phyloP scores from a whole-genome alignment of 2,329 filamentous ascomycete genomes.

The Pezicula rhizophila region DNA sequence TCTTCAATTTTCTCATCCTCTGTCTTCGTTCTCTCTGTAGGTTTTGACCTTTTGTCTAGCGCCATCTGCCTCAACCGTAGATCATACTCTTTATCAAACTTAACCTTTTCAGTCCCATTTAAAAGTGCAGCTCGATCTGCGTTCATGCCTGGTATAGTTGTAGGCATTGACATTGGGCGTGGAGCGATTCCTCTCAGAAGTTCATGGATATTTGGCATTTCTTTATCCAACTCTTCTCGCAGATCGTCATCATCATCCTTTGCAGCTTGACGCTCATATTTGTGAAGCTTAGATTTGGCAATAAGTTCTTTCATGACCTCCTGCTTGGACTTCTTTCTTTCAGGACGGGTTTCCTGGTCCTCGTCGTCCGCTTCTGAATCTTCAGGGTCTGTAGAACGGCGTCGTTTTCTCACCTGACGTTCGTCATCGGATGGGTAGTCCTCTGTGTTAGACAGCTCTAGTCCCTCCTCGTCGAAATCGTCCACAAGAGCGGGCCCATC shows the following conservation, averaged over 20 bases:
- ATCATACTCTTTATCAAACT: conserved; percentile 84
- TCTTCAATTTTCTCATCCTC: conserved; percentile 78
- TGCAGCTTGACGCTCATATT: conserved; percentile 84
- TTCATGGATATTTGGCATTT: conserved; percentile 68
- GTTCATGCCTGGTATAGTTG: conserved; percentile 45
- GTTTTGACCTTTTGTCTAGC: conserved; percentile 77
- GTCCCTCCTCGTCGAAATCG: conserved; percentile 75
- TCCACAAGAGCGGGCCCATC: conserved; percentile 50
- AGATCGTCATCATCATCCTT: conserved; percentile 94
- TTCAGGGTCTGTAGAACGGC: conserved; percentile 42
- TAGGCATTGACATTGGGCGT: conserved; percentile 35
- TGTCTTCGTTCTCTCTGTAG: conserved; percentile 83
- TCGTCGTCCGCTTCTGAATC: conserved; percentile 45
- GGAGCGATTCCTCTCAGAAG: conserved; percentile 57
- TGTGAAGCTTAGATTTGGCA: conserved; percentile 92
- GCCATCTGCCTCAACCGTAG: conserved; percentile 74
- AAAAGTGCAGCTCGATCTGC: conserved; percentile 57
- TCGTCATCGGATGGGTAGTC: conserved; percentile 50
- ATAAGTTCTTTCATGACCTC: conserved; percentile 98
- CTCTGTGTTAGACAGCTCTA: conserved; percentile 52
- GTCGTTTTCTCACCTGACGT: conserved; percentile 48
- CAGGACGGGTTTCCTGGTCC: conserved; percentile 54
- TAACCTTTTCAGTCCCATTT: conserved; percentile 53
- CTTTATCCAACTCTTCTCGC: conserved; percentile 76
- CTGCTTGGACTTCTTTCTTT: conserved; percentile 88